These are phyloP conservation scores for Saturnispora bothae DNA, from an alignment of 805 yeast species.

Conservation along the genomic window DNA sequence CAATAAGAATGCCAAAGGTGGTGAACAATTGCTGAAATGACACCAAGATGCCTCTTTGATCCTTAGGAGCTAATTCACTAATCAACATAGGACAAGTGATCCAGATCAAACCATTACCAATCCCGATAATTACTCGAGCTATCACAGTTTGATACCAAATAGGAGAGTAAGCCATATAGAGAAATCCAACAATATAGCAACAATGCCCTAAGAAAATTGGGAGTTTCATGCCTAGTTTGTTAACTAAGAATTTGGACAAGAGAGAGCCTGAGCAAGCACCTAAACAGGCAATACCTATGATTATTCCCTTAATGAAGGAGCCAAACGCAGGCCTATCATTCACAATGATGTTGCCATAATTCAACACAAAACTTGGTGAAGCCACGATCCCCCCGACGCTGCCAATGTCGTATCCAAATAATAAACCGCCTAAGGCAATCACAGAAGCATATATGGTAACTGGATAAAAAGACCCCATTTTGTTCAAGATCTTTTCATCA, in stretches of 20 bases:
- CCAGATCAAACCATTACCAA: slow-evolving; percentile 23
- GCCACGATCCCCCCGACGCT: slow-evolving; percentile 27
- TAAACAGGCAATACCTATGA: slow-evolving; percentile 23
- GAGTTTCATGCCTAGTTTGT: slow-evolving; percentile 19
- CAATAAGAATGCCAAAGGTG: slow-evolving; percentile 26
- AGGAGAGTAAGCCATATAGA: slow-evolving; percentile 13
- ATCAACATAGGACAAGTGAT: slow-evolving; percentile 29
- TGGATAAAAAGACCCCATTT: slow-evolving; percentile 16
- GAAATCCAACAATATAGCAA: slow-evolving; percentile 16
- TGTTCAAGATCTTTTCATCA: no score
- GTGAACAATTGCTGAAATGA: slow-evolving; percentile 26
- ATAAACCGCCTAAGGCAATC: slow-evolving; percentile 25
- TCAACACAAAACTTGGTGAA: slow-evolving; percentile 19
- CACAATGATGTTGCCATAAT: slow-evolving; percentile 18
- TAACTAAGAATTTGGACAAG: slow-evolving; percentile 16
- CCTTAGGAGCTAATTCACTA: slow-evolving; percentile 26
- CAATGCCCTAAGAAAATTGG: slow-evolving; percentile 18
- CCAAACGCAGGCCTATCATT: slow-evolving; percentile 9
- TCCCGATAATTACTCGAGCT: slow-evolving; percentile 25
- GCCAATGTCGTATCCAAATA: slow-evolving; percentile 30
- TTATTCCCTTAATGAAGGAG: slow-evolving; percentile 22
- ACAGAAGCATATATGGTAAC: slow-evolving; percentile 18
- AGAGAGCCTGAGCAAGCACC: slow-evolving; percentile 27
- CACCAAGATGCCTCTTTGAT: slow-evolving; percentile 24
- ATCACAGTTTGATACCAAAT: slow-evolving; percentile 19